These are phyloP conservation scores for Scleromitrula shiraiana DNA, from an alignment of 2,329 filamentous ascomycete genomes.

Conservation along the genomic window DNA sequence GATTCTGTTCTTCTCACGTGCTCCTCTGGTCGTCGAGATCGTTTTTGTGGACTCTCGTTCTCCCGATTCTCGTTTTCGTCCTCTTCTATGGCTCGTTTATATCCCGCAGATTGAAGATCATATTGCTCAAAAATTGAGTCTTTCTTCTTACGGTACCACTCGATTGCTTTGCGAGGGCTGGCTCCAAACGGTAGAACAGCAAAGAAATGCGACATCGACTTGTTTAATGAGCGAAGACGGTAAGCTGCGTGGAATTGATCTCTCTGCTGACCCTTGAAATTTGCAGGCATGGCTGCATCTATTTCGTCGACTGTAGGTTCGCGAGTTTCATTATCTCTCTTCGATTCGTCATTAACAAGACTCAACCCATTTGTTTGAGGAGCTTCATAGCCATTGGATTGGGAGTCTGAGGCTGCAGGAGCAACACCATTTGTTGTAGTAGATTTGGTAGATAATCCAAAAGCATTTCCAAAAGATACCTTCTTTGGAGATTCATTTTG, in stretches of 20 bases:
- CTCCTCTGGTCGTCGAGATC: constrained; percentile 11
- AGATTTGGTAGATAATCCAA: background rate
- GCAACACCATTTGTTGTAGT: background rate
- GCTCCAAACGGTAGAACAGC: constrained; percentile 7
- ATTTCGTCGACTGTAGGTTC: constrained; percentile 21
- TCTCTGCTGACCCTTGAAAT: constrained; percentile 17
- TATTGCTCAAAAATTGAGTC: constrained; percentile 1
- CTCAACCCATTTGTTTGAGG: background rate
- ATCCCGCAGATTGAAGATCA: background rate
- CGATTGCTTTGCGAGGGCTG: background rate
- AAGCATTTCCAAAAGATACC: background rate
- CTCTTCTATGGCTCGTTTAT: constrained; percentile 1
- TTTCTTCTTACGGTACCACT: constrained; percentile 5
- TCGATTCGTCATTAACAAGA: background rate
- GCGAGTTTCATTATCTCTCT: constrained; percentile 6
- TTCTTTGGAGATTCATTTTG: constrained; percentile 2
- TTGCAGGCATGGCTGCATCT: constrained; percentile 14
- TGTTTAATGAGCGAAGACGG: constrained; percentile 26
- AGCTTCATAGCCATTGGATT: background rate
- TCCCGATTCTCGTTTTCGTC: constrained; percentile 16
- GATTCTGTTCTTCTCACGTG: too few relatives aligned
- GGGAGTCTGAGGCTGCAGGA: background rate
- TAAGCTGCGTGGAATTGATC: constrained; percentile 23
- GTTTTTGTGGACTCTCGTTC: constrained; percentile 22
- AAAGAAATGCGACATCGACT: constrained; percentile 21